Conservation (phyloP, 75 land plant genomes). For the Adiantum capillusveneris region DNA sequence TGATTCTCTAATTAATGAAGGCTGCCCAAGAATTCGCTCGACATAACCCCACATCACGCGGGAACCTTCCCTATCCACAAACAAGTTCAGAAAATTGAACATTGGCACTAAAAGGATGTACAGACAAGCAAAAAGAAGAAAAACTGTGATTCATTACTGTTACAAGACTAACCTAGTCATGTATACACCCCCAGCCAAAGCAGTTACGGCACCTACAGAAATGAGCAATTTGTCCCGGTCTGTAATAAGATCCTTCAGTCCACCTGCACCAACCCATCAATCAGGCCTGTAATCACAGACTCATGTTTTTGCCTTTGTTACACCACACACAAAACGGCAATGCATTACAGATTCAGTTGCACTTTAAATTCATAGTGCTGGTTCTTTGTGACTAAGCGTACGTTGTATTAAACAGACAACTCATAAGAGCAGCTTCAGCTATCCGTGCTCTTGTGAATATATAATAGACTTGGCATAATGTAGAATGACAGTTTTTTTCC, state of each 20-base stretch:
- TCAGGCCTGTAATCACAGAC: no score
- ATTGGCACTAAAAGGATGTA: neutral
- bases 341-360: no score
- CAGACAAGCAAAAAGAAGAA: constrained; percentile 1
- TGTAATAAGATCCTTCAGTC: constrained; percentile 57
- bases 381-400: no score
- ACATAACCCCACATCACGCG: constrained; percentile 89
- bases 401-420: no score
- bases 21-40: constrained; percentile 90
- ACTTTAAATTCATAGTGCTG: no score
- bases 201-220: constrained; percentile 90
- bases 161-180: constrained; percentile 58
- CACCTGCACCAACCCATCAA: constrained; percentile 39
- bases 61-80: constrained; percentile 67
- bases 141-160: neutral
- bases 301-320: neutral
- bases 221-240: constrained; percentile 69
- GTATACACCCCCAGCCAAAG: constrained; percentile 91
- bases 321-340: neutral
- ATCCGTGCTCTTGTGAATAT: no score
- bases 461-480: no score
- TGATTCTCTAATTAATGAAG: constrained; percentile 88
- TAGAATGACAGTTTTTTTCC: no score
- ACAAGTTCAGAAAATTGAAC: no score
- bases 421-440: no score